Evolutionary conservation across 768 basidiomycete genomes (phyloP).

Genomic region (Boletus insuetus): DNA sequence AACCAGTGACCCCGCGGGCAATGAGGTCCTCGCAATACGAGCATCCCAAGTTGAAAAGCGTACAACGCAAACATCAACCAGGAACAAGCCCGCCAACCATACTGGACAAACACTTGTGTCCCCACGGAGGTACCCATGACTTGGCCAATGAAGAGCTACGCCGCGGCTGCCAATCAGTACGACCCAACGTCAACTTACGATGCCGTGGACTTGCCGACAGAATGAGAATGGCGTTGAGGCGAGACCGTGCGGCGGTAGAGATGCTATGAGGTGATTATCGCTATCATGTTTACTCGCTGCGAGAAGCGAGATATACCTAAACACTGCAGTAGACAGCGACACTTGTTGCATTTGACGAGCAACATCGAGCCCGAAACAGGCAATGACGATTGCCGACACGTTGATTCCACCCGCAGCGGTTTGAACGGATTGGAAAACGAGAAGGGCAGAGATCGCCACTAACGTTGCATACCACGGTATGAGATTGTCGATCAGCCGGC

Average conservation of each 20-base stretch:
- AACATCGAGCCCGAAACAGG: slow-evolving; percentile 68
- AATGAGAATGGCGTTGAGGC: slow-evolving; percentile 75
- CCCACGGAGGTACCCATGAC: slow-evolving; percentile 79
- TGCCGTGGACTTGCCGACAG: slow-evolving; percentile 49
- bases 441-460: slow-evolving; percentile 44
- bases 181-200: background rate
- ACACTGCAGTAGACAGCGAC: slow-evolving; percentile 57
- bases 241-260: slow-evolving; percentile 51
- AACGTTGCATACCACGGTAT: slow-evolving; percentile 79
- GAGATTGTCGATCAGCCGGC: slow-evolving; percentile 64
- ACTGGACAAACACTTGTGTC: slow-evolving; percentile 61
- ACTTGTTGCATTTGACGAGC: slow-evolving; percentile 76
- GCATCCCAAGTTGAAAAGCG: slow-evolving; percentile 52
- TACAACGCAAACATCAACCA: slow-evolving; percentile 58
- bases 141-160: slow-evolving; percentile 68
- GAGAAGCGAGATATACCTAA: slow-evolving; percentile 38
- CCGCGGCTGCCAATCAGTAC: background rate
- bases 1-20: slow-evolving; percentile 48
- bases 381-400: slow-evolving; percentile 67
- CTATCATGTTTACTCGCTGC: slow-evolving; percentile 2
- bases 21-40: slow-evolving; percentile 71
- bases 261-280: slow-evolving; percentile 23
- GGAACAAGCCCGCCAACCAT: slow-evolving; percentile 71
- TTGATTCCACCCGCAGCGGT: slow-evolving; percentile 66
- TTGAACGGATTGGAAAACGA: slow-evolving; percentile 61